Evolutionary conservation across 306 rosid species (phyloP), one percentile per base, ranked within the genome.

Genomic region (Vicia villosa): DNA sequence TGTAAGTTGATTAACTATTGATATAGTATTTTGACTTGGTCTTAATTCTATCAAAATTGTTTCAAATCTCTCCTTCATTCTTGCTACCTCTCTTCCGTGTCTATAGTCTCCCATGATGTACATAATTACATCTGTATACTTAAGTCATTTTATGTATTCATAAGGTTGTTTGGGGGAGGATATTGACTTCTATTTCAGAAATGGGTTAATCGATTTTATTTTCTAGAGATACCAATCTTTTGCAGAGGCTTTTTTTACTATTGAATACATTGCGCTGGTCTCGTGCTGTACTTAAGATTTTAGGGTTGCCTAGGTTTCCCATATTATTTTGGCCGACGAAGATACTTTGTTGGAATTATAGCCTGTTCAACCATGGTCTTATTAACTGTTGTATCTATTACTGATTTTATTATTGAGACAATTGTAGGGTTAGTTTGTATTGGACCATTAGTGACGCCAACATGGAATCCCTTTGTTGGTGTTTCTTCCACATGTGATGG

Each of bases 371-470:
- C 87, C 83, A 34, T 82, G 86, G 76, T 62, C 80, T 68, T 81
- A 83, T 89, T 80, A 72, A 77, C 77, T 70, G 59, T 57, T 79
- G 82, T 77, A 82, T 75, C 91, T 86, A 69, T 87, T 79, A 85
- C 92, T 87, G 89, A 87, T 86, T 43, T 79, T 86, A 72, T 86
- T 83, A 83, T 86, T 87, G 94, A 85, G 94, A 88, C 80, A 86
- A 63, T 85, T 90, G 96, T 90, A 88, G 96, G 97, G 84, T 94
- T 90, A 90, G 96, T 88, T 72, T 92, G 45, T 88, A 49, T 83
- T 79, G 94, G 96, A 86, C 82, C 81, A 70, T 79, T 88, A 76
- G 98, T 93, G 84, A 86, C 94, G 90, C 94, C 88, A 90, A 86
- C 91, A 88, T 83, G 82, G 86, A 81, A 82, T 85, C 75, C 77